Percentiles rank a stretch among this genome's conserved stretches.
Evolutionary conservation across 345 rosid genomes (phyloP).

Genomic region (Turritis glabra): DNA sequence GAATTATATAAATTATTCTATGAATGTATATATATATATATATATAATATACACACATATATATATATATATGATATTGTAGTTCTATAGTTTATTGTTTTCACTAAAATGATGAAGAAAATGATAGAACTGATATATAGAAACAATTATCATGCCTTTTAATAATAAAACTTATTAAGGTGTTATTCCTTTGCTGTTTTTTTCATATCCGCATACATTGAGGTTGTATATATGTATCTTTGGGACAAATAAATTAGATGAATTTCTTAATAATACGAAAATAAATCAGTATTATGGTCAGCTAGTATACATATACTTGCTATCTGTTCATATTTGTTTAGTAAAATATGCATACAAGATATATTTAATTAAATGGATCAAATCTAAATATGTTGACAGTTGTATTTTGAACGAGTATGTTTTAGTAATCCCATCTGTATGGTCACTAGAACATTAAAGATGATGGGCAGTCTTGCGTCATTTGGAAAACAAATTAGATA

Average conservation of each 20-base stretch:
- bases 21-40: too few species aligned
- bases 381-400: slow-evolving; percentile 35
- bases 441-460: slow-evolving; percentile 13
- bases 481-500: slow-evolving; percentile 9
- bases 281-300: neutral
- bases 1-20: too few species aligned
- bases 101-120: too few species aligned
- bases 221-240: neutral
- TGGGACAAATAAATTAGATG: neutral
- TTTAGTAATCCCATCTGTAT: slow-evolving; percentile 31
- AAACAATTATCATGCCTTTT: too few species aligned
- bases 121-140: too few species aligned
- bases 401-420: slow-evolving; percentile 26
- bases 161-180: too few species aligned
- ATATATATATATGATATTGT: too few species aligned
- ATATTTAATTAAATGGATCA: slow-evolving; percentile 19
- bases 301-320: neutral
- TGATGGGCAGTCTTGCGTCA: slow-evolving; percentile 28
- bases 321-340: neutral
- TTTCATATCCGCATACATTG: too few species aligned
- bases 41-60: too few species aligned
- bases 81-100: too few species aligned
- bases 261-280: neutral
- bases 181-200: too few species aligned
- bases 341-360: neutral